phyloP scores from a whole-genome alignment of 2,329 filamentous ascomycete species.

The Trichoderma lentiforme region DNA sequence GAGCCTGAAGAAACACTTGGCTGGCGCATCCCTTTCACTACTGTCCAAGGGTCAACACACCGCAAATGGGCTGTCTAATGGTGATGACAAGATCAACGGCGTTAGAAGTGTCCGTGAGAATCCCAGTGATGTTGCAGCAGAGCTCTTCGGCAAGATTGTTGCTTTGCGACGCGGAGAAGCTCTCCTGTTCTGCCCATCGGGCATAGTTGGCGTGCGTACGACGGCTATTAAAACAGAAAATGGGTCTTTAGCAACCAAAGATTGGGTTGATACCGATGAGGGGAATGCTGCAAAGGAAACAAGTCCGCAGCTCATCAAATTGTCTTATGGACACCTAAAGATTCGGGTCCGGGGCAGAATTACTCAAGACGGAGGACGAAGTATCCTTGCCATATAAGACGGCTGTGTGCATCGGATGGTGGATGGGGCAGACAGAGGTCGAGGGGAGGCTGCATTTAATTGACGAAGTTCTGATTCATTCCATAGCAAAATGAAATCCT shows the following conservation, averaged over 20 bases:
- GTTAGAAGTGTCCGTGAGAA: neutral
- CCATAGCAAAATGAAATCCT: neutral
- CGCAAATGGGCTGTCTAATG: neutral
- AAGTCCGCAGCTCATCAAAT: slow-evolving; percentile 12
- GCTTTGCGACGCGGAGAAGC: slow-evolving; percentile 43
- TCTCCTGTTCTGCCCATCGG: slow-evolving; percentile 45
- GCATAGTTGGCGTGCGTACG: slow-evolving; percentile 29
- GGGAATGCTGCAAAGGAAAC: neutral
- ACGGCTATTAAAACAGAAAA: neutral
- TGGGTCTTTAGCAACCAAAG: neutral
- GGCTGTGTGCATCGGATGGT: neutral
- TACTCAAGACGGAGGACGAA: too few relatives aligned
- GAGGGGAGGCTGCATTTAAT: neutral
- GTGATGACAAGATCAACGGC: neutral
- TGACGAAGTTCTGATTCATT: neutral
- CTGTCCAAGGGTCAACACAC: neutral
- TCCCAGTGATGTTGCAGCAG: slow-evolving; percentile 13
- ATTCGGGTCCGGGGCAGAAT: too few relatives aligned
- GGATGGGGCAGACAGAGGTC: neutral
- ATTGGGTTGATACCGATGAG: neutral
- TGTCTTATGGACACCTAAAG: slow-evolving; percentile 35
- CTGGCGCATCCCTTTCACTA: slow-evolving; percentile 25
- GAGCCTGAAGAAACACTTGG: slow-evolving; percentile 44
- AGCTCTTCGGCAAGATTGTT: slow-evolving; percentile 43
- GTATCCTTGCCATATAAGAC: slow-evolving; percentile 34